These are phyloP conservation scores for Paraglomus brasilianum DNA, from an alignment of 192 early-diverging fungal genomes.

Conservation along the genomic window DNA sequence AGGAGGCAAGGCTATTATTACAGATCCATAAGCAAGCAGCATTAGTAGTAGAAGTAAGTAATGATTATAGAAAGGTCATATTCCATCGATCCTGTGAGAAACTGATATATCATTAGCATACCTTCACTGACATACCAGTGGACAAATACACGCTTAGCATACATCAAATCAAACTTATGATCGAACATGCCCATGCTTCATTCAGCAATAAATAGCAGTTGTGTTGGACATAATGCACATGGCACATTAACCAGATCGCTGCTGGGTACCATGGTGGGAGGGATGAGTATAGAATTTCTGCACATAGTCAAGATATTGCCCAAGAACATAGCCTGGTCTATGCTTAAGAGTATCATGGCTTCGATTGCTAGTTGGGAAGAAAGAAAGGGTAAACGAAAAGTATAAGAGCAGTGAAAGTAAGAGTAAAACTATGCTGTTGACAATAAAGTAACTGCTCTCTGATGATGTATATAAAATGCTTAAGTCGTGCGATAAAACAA, in stretches of 20 bases:
- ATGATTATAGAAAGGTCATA: too few relatives aligned
- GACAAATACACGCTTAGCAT: conserved; percentile 99
- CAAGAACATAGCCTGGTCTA: neutral
- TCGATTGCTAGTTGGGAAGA: neutral
- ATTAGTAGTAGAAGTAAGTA: too few relatives aligned
- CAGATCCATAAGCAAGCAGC: too few relatives aligned
- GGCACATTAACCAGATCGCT: conserved; percentile 95
- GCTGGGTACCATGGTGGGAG: conserved; percentile 86
- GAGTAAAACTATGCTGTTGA: too few relatives aligned
- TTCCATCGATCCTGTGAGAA: too few relatives aligned
- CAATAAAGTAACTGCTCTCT: too few relatives aligned
- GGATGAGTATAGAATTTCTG: conserved; percentile 12
- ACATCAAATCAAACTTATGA: conserved; percentile 99
- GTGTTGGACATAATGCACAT: conserved; percentile 99
- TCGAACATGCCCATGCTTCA: conserved; percentile 98
- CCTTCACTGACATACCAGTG: conserved; percentile 99
- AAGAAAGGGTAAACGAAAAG: too few relatives aligned
- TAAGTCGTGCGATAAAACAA: too few relatives aligned
- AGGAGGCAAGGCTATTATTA: too few relatives aligned
- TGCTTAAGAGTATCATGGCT: neutral
- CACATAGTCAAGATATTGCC: conserved; percentile 7
- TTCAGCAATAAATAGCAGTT: conserved; percentile 99
- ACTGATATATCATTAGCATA: too few relatives aligned
- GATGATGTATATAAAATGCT: too few relatives aligned
- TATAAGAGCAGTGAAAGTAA: too few relatives aligned